A percentile compares a stretch with the other conserved stretches of the same genome.
Conservation (phyloP, 768 basidiomycete species). For the Lactarius evosmus region DNA sequence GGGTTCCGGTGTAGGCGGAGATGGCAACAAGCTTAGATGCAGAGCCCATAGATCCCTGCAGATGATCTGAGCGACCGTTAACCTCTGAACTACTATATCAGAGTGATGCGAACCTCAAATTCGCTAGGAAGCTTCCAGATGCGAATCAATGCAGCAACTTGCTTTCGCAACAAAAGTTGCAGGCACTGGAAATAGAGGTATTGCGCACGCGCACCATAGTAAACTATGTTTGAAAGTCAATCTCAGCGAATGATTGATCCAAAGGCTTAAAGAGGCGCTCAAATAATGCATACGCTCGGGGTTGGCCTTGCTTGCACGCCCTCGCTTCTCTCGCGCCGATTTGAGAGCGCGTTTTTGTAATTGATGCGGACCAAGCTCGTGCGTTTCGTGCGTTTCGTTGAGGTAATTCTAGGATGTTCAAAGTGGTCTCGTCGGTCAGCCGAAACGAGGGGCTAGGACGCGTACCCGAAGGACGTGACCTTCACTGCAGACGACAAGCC, state of each 20-base stretch:
- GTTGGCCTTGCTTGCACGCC: conserved; percentile 50
- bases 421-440: background rate
- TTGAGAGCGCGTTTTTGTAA: conserved; percentile 67
- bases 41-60: conserved; percentile 82
- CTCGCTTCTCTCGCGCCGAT: conserved; percentile 51
- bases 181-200: conserved; percentile 82
- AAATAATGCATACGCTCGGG: conserved; percentile 49
- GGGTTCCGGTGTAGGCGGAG: conserved; percentile 61
- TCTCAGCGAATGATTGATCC: conserved; percentile 1
- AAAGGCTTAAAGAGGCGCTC: background rate
- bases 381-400: conserved; percentile 72
- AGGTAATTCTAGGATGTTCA: conserved; percentile 61
- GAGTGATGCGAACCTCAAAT: conserved; percentile 59
- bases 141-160: conserved; percentile 55
- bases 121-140: conserved; percentile 74
- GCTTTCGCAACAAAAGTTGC: conserved; percentile 77
- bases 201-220: conserved; percentile 74
- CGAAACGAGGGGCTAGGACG: background rate
- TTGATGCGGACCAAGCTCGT: conserved; percentile 57
- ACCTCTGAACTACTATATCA: background rate
- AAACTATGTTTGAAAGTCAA: conserved; percentile 49
- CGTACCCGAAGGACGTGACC: conserved; percentile 85
- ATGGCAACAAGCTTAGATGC: conserved; percentile 59
- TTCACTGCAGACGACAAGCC: conserved; percentile 82
- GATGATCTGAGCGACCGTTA: conserved; percentile 46